Conservation (phyloP, 495 filamentous ascomycete species). For the Podospora comata region DNA sequence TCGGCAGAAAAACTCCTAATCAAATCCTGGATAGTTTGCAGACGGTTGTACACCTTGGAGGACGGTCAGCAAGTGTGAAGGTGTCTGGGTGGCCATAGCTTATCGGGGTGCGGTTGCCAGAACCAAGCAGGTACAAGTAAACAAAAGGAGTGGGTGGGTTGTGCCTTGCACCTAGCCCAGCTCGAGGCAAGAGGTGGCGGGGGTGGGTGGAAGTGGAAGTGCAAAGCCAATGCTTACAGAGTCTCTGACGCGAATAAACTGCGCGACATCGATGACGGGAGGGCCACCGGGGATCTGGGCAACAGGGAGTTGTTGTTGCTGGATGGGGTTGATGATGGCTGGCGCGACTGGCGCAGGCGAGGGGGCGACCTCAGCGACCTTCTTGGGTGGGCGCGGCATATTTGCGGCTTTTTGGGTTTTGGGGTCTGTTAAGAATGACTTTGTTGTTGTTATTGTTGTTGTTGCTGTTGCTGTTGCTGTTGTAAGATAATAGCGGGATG, state of each 20-base stretch:
- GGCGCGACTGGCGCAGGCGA: slow-evolving; percentile 20
- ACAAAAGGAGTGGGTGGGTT: not conserved
- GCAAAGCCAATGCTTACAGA: slow-evolving; percentile 39
- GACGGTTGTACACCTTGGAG: slow-evolving; percentile 64
- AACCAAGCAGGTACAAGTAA: slow-evolving; percentile 2
- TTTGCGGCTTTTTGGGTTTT: slow-evolving; percentile 20
- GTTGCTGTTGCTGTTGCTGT: too few relatives aligned
- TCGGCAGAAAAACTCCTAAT: slow-evolving; percentile 71
- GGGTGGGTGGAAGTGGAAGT: slow-evolving; percentile 14
- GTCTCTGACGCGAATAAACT: slow-evolving; percentile 50
- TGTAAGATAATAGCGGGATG: slow-evolving; percentile 17
- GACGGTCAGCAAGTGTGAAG: slow-evolving; percentile 27
- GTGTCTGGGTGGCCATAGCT: not conserved
- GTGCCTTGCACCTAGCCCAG: not conserved
- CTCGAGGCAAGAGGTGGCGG: too few relatives aligned
- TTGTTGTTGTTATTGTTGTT: slow-evolving; percentile 15
- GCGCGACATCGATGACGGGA: slow-evolving; percentile 45
- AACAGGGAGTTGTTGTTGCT: slow-evolving; percentile 21
- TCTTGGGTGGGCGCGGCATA: slow-evolving; percentile 41
- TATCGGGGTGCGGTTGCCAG: not conserved
- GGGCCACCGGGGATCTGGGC: slow-evolving; percentile 15
- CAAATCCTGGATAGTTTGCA: slow-evolving; percentile 68
- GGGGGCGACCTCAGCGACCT: slow-evolving; percentile 38
- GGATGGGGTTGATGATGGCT: not conserved
- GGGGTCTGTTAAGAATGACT: slow-evolving; percentile 14